Evolutionary conservation across 1,139 yeast species (phyloP), one percentile per base, ranked within the genome.

Genomic region (Hyphopichia burtonii): DNA sequence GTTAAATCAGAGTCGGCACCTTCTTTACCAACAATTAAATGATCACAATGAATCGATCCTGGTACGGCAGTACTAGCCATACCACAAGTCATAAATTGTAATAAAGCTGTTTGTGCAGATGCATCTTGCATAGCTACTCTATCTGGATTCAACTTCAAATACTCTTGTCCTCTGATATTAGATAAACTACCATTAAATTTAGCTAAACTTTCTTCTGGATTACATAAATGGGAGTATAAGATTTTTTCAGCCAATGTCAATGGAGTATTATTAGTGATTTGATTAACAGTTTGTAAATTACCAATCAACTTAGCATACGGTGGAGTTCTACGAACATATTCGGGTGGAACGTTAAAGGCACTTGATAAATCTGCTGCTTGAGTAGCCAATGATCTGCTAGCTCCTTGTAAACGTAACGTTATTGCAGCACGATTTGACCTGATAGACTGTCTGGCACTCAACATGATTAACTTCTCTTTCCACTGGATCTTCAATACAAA

Each of bases 71-170:
- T 88, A 27, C 82, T 71, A 38, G 80, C 61, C 82, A 91, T 81
- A 16, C 97, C 96, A 56, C 96, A 87, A 25, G 98, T 89, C 95
- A 93, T 91, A 66, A 93, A 93, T 68, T 93, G 99, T 50, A 93
- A 71, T 50, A 93, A 72, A 2, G 99, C 99, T 87, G 91, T 93
- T 68, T 93, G 99, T 2, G 99, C 99, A 19, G 96, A 86, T 1
- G 99, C 99, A 70, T 93, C 99, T 71, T 93, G 99, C 97, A 91
- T 91, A 20, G 99, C 99, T 17, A 93, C 99, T 57, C 99, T 79
- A 63, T 93, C 99, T n/a, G 99, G 99, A 59, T 83, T 79, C 54
- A 93, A 76, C 71, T 93, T 93, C 61, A 93, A 78, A 63, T 93
- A 93, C 46, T 87, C 80, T 46, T 79, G 64, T 40, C 99, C 99